A percentile compares a stretch with the other conserved stretches of the same genome.
Conservation (phyloP, 768 basidiomycete species). For the Suillus alpinus region DNA sequence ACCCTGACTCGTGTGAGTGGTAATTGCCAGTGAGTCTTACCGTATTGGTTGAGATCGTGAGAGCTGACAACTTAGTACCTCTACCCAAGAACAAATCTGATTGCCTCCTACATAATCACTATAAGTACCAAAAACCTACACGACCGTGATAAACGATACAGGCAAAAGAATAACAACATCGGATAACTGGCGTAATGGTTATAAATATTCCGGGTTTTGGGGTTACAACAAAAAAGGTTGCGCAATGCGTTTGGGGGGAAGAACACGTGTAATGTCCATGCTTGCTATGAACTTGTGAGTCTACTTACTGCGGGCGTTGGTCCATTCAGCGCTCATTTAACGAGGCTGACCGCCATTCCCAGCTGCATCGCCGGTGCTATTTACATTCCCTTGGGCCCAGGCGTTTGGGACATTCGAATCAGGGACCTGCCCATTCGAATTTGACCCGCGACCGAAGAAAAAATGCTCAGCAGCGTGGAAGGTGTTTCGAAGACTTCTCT, state of each 20-base stretch:
- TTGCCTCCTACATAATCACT: background rate
- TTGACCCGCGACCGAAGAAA: conserved; percentile 54
- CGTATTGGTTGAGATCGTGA: background rate
- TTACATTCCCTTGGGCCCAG: conserved; percentile 9
- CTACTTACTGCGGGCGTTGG: background rate
- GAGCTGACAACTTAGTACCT: too few species aligned
- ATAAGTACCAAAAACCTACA: conserved; percentile 1
- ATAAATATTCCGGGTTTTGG: conserved; percentile 4
- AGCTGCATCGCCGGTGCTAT: conserved; percentile 19
- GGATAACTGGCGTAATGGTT: background rate
- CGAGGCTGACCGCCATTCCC: conserved; percentile 22
- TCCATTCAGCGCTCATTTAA: conserved; percentile 13
- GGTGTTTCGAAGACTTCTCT: conserved; percentile 64
- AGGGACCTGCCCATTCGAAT: conserved; percentile 16
- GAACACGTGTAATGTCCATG: background rate
- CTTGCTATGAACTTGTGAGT: background rate
- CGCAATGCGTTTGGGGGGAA: background rate
- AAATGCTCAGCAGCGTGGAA: conserved; percentile 69
- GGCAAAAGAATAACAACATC: conserved; percentile 1
- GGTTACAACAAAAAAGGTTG: background rate
- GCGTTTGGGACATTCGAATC: background rate
- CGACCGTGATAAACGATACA: conserved; percentile 1
- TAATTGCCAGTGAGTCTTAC: background rate
- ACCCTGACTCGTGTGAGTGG: background rate
- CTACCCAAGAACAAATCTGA: background rate